These are phyloP conservation scores for Houttuynia cordata DNA, from an alignment of 164 flowering plant species.

Conservation along the genomic window DNA sequence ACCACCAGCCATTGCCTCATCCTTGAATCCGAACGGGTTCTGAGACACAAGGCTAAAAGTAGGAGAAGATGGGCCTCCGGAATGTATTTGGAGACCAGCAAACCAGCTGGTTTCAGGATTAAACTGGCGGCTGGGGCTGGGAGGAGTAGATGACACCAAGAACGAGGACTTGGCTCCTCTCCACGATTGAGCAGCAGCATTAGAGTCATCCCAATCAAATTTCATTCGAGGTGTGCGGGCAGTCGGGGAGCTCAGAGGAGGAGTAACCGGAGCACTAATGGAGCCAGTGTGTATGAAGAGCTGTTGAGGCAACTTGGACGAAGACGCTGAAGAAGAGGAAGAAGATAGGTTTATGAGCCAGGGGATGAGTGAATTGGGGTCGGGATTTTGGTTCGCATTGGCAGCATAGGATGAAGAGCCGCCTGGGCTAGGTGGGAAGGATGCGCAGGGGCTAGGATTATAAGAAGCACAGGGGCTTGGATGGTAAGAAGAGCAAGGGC, in stretches of 20 bases:
- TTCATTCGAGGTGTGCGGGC: slow-evolving; percentile 52
- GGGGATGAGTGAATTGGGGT: slow-evolving; percentile 72
- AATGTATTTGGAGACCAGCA: slow-evolving; percentile 15
- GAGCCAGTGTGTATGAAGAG: slow-evolving; percentile 62
- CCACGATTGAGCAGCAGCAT: slow-evolving; percentile 28
- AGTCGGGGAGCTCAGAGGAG: slow-evolving; percentile 87
- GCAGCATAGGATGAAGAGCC: slow-evolving; percentile 30
- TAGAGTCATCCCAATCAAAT: slow-evolving; percentile 50
- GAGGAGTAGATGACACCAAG: slow-evolving; percentile 71
- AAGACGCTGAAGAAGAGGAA: slow-evolving; percentile 36
- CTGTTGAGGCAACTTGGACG: slow-evolving; percentile 54
- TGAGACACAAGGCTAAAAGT: slow-evolving; percentile 11
- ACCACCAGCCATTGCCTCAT: slow-evolving; percentile 28
- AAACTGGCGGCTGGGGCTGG: slow-evolving; percentile 64
- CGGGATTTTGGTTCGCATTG: slow-evolving; percentile 25
- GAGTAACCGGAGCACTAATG: slow-evolving; percentile 92
- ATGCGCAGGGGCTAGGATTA: slow-evolving; percentile 60
- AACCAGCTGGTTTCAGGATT: slow-evolving; percentile 71
- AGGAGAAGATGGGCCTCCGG: slow-evolving; percentile 22
- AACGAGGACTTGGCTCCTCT: slow-evolving; percentile 28
- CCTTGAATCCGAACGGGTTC: slow-evolving; percentile 12
- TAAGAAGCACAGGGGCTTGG: slow-evolving; percentile 68
- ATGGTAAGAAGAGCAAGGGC: slow-evolving; percentile 71
- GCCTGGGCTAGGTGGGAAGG: slow-evolving; percentile 62
- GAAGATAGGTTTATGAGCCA: slow-evolving; percentile 94